Evolutionary conservation across 2,329 filamentous ascomycete species (phyloP), one percentile per base, ranked within the genome.

Genomic region (Trichocomaceae sp.): DNA sequence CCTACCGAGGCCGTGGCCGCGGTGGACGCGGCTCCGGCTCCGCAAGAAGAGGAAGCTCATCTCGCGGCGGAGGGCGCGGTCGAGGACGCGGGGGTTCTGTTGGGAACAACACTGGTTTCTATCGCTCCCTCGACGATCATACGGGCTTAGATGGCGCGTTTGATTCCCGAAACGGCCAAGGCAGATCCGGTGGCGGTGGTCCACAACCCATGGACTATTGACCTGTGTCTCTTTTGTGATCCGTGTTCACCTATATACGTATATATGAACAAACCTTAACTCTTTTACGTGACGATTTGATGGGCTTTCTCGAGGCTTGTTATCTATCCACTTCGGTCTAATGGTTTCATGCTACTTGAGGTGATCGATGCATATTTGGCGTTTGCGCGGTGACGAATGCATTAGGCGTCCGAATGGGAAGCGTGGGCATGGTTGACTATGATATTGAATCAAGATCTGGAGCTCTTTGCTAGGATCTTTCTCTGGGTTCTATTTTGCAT

Each of bases 111-210:
- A 20, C 73, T 79, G 47, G 71, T 75, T 72, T 75, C 55, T 88
- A 89, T 66, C 79, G 80, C 55, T 88, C 84, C 1, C 75, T 88
- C 1, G 86, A 88, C 65, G 86, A 89, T 61, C 69, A 44, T 52
- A 60, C 59, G 55, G 66, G 62, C 5, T 64, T 65, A 47, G 70
- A 74, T 44, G 63, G 63, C 5, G 48, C 63, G 7, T 54, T 62
- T 26, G 69, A 70, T 13, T 65, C 67, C n/a, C 66, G 41, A 47
- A 48, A 37, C 39, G 33, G 39, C 33, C 44, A 52, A 5, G 23
- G 35, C 13, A 45, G 9, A n/a, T 37, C 50, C 12, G 41, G 39
- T 10, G 41, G 39, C 19, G 45, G 54, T n/a, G 50, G 63, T 44
- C 58, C 60, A 10, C 64, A 66, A 12, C 54, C 64, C 37, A 73